Percentiles rank a stretch among this genome's conserved stretches.
phyloP scores from a whole-genome alignment of 768 basidiomycete species.

The Suillus clintonianus region DNA sequence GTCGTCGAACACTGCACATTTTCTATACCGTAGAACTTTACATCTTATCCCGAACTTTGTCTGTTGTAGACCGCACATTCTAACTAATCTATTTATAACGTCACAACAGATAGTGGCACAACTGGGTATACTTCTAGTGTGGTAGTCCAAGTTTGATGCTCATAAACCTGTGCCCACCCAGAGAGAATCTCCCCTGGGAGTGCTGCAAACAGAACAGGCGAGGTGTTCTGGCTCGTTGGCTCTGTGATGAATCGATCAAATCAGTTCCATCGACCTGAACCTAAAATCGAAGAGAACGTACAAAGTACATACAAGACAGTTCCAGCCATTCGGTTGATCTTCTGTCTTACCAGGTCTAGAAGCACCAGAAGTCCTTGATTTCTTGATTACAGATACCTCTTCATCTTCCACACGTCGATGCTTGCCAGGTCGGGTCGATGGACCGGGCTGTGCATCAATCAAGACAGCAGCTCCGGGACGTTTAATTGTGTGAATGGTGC shows the following conservation, averaged over 20 bases:
- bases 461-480: neutral
- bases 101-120: neutral
- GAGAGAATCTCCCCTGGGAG: conserved; percentile 45
- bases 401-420: conserved; percentile 19
- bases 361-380: conserved; percentile 15
- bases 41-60: neutral
- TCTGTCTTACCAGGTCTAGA: conserved; percentile 37
- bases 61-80: neutral
- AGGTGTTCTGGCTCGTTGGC: conserved; percentile 54
- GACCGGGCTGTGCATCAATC: neutral
- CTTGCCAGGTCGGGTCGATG: conserved; percentile 14
- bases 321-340: conserved; percentile 41
- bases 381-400: conserved; percentile 19
- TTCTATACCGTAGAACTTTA: neutral
- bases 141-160: neutral
- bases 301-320: conserved; percentile 66
- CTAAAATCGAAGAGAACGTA: conserved; percentile 34
- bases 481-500: neutral
- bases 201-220: conserved; percentile 63
- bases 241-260: conserved; percentile 32
- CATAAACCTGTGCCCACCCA: conserved; percentile 13
- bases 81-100: neutral
- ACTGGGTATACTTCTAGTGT: neutral
- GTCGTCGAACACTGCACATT: neutral
- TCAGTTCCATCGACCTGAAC: neutral